These are phyloP conservation scores for Achaetomiella virescens DNA, from an alignment of 495 filamentous ascomycete species.

Conservation along the genomic window DNA sequence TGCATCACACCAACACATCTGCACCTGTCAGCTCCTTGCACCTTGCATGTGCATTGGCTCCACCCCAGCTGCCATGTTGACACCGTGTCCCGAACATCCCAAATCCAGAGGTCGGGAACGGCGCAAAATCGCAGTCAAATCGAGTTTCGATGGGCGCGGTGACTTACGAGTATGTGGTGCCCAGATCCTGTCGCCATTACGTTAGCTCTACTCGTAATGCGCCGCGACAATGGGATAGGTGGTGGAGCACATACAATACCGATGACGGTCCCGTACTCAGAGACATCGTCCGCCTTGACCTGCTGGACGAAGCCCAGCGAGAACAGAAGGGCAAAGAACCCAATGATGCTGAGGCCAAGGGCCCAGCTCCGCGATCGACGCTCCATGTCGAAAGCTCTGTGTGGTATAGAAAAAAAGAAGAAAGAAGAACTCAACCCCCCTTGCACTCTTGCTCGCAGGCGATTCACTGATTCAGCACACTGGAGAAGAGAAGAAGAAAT, in stretches of 20 bases:
- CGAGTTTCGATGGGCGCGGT: neutral
- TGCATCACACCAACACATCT: slow-evolving; percentile 94
- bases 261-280: slow-evolving; percentile 85
- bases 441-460: slow-evolving; percentile 13
- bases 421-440: slow-evolving; percentile 16
- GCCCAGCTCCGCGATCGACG: slow-evolving; percentile 46
- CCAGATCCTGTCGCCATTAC: slow-evolving; percentile 59
- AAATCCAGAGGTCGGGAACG: neutral
- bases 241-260: slow-evolving; percentile 60
- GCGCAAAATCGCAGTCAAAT: neutral
- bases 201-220: slow-evolving; percentile 16
- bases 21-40: slow-evolving; percentile 18
- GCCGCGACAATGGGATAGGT: neutral
- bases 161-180: slow-evolving; percentile 88
- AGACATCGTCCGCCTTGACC: slow-evolving; percentile 67
- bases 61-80: slow-evolving; percentile 3
- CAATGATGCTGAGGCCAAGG: slow-evolving; percentile 40
- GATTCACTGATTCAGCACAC: slow-evolving; percentile 15
- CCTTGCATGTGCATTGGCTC: neutral
- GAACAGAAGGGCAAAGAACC: slow-evolving; percentile 71
- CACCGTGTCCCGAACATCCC: slow-evolving; percentile 5
- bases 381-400: slow-evolving; percentile 41
- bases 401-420: slow-evolving; percentile 10
- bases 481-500: slow-evolving; percentile 14
- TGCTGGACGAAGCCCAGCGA: slow-evolving; percentile 63